phyloP scores from a whole-genome alignment of 176 grass and related monocot species.

The Oryza longistaminata region DNA sequence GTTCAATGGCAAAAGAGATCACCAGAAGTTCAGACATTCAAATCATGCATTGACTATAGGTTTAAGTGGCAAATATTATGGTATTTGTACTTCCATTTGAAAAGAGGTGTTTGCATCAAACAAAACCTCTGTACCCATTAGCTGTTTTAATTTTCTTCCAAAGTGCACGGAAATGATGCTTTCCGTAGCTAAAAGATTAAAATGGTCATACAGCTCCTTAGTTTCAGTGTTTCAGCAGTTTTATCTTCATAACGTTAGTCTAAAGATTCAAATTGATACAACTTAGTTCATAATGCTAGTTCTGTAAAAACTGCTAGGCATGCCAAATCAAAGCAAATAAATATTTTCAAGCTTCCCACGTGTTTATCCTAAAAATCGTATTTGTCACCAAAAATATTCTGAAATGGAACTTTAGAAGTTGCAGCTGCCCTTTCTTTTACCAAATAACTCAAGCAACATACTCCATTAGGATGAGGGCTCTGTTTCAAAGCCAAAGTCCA shows the following conservation, averaged over 20 bases:
- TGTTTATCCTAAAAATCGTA: background rate
- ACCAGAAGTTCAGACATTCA: background rate
- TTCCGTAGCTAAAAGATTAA: background rate
- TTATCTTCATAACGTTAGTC: background rate
- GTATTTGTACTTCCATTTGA: background rate
- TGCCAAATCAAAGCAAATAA: constrained; percentile 17
- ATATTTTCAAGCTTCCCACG: background rate
- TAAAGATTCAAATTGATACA: background rate
- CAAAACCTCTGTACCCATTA: background rate
- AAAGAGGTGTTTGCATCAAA: background rate
- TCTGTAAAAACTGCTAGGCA: background rate
- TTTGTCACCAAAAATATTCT: background rate
- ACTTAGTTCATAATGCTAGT: background rate
- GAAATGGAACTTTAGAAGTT: background rate
- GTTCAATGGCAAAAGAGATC: background rate
- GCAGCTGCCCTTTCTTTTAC: background rate
- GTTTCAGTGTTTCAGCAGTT: background rate
- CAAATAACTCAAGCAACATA: constrained; percentile 1
- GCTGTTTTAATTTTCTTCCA: background rate
- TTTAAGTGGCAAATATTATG: background rate
- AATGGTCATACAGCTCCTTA: too few species aligned
- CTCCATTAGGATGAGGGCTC: background rate
- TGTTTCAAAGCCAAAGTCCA: constrained; percentile 1
- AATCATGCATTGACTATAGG: background rate
- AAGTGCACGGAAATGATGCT: background rate